A percentile compares a stretch with the other conserved stretches of the same genome.
Evolutionary conservation across 2,329 filamentous ascomycete species (phyloP).

Genomic region (Neurospora sp.): DNA sequence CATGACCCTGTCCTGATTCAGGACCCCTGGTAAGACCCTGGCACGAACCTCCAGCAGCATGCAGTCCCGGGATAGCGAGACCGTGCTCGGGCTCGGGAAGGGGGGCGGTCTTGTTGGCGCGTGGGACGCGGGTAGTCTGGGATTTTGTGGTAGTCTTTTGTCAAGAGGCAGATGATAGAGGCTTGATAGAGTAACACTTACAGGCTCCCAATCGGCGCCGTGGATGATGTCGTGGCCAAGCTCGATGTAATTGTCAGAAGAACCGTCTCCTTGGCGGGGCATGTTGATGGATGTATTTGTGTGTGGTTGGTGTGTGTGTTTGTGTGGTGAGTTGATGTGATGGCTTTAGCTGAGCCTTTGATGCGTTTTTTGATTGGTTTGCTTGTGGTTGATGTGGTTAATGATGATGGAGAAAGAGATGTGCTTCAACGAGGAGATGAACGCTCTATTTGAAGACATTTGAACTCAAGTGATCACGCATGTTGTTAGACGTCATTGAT

Average conservation of each 20-base stretch:
- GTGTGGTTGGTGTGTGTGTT: not conserved
- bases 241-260: conserved; percentile 36
- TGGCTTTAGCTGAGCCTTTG: not conserved
- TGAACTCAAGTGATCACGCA: not conserved
- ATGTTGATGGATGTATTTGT: conserved; percentile 24
- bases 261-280: conserved; percentile 41
- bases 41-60: conserved; percentile 35
- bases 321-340: not conserved
- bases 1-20: conserved; percentile 31
- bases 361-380: not conserved
- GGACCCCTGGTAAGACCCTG: conserved; percentile 31
- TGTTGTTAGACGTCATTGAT: not conserved
- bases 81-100: conserved; percentile 38
- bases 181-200: conserved; percentile 17
- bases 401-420: not conserved
- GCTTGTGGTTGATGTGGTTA: not conserved
- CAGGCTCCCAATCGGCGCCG: conserved; percentile 30
- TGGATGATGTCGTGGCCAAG: conserved; percentile 33
- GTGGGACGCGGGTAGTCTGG: conserved; percentile 27
- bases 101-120: conserved; percentile 40
- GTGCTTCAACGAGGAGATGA: not conserved
- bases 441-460: not conserved
- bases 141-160: not conserved
- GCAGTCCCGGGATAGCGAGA: conserved; percentile 27
- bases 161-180: not conserved